These are phyloP conservation scores for Panellus pusillus DNA, from an alignment of 768 basidiomycete species.

Conservation along the genomic window DNA sequence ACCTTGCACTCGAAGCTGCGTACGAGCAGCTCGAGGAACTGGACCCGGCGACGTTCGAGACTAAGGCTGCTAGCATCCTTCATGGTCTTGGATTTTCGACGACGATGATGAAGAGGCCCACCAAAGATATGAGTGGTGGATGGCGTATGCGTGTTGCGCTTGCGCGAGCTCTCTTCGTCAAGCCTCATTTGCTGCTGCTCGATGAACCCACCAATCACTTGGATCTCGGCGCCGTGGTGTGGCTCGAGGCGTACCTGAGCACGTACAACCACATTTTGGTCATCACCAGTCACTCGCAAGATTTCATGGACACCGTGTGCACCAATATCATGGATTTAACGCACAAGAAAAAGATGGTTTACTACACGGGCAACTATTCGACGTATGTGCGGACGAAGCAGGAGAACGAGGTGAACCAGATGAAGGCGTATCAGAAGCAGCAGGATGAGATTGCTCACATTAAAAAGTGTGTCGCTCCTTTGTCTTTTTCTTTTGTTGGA, in stretches of 20 bases:
- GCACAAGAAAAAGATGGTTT: constrained; percentile 85
- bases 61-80: constrained; percentile 94
- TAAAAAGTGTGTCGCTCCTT: constrained; percentile 70
- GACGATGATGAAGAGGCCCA: constrained; percentile 93
- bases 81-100: constrained; percentile 93
- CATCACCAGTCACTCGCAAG: constrained; percentile 97
- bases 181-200: constrained; percentile 91
- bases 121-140: constrained; percentile 98
- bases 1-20: constrained; percentile 79
- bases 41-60: constrained; percentile 93
- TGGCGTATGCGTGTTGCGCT: constrained; percentile 99
- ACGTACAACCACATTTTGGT: constrained; percentile 99
- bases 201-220: constrained; percentile 94
- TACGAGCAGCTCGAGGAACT: constrained; percentile 98
- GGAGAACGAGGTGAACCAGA: constrained; percentile 99
- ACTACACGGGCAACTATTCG: constrained; percentile 95
- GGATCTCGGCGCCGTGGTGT: constrained; percentile 97
- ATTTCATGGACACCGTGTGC: constrained; percentile 98
- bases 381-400: constrained; percentile 95
- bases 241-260: constrained; percentile 96
- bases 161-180: constrained; percentile 92
- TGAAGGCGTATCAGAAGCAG: constrained; percentile 99
- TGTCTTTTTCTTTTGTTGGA: neutral
- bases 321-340: constrained; percentile 99
- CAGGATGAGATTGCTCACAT: constrained; percentile 98